Base-by-base conservation (phyloP, 805 yeast species). In the Metschnikowia orientalis region DNA sequence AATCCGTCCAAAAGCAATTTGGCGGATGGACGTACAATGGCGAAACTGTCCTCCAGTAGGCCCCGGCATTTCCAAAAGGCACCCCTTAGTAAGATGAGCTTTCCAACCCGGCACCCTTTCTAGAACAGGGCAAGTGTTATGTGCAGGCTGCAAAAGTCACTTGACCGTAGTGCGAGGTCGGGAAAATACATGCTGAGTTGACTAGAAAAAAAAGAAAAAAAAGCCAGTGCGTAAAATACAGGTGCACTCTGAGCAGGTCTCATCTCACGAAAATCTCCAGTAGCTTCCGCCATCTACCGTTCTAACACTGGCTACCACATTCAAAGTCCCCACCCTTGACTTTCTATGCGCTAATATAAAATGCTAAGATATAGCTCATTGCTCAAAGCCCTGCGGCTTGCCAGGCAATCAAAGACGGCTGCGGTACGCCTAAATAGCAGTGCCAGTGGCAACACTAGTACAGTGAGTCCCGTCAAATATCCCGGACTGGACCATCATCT, bases 21-120 rank as follows among this genome's bases (percentile, higher is more conserved):
- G 97, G 96, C 28, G 97, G 98, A 5, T 92, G 98, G 98, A 90
- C 97, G 2, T 90, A 89, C 59, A 85, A 81, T 29, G 94, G 92
- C 2, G 79, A 71, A 30, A 61, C 50, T 11, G 54, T 57, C 18
- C 44, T 46, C 13, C 43, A 35, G 17, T 14, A 3, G n/a, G n/a
- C n/a, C n/a, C n/a, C n/a, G n/a, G n/a, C n/a, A n/a, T n/a, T n/a
- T n/a, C n/a, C n/a, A n/a, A n/a, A n/a, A n/a, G n/a, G n/a, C n/a
- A n/a, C n/a, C n/a, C n/a, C n/a, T n/a, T n/a, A n/a, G n/a, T n/a
- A n/a, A n/a, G n/a, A n/a, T n/a, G n/a, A n/a, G n/a, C n/a, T n/a
- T n/a, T n/a, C n/a, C n/a, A n/a, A n/a, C n/a, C n/a, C n/a, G n/a
- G n/a, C n/a, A n/a, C n/a, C n/a, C n/a, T n/a, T n/a, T n/a, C n/a